Evolutionary conservation across 1,284 basidiomycete species (phyloP), one percentile per base, ranked within the genome.

Genomic region (Marasmius fiardii): DNA sequence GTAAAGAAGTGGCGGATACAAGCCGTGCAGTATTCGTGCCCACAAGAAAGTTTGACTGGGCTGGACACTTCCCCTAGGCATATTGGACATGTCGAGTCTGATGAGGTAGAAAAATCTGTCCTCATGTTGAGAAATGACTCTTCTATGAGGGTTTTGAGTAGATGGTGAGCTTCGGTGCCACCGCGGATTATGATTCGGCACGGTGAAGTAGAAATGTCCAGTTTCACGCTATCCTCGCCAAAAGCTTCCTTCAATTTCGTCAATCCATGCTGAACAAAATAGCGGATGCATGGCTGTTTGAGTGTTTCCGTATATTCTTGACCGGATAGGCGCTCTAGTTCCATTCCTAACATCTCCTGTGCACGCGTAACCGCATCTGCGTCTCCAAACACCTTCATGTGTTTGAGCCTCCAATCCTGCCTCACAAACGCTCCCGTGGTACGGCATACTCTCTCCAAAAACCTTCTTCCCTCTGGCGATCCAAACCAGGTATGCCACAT

Each of bases 1-100:
- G 69, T 70, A 48, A 85, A 61, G 59, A 78, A 77, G 59, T 82
- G 80, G 1, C 71, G 73, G 23, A 85, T 62, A 54, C 83, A 85
- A 4, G 70, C 69, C 2, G 71, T 66, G 58, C 83, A 85, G 58
- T 83, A 85, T 3, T 69, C 60, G 58, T 85, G 83, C 3, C 76
- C 75, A 53, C 83, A 85, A 0, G 68, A 74, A 21, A 86, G 68
- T 21, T 64, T 63, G 33, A 78, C 65, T 1, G 81, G 78, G 52
- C 72, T 67, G 2, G 76, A 73, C 14, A 77, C 69, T 1, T 65
- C 60, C 59, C 77, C 75, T 45, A 72, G 76, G 60, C 83, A 85
- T 48, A 85, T 70, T 1, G 82, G 82, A 59, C 82, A 85, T 2
- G 45, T 58, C 14, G 67, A 65, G 43, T 67, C 60, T 28, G 52